Evolutionary conservation across 148 eudicot species (phyloP).

Genomic region (Vaccinium corymbosum): DNA sequence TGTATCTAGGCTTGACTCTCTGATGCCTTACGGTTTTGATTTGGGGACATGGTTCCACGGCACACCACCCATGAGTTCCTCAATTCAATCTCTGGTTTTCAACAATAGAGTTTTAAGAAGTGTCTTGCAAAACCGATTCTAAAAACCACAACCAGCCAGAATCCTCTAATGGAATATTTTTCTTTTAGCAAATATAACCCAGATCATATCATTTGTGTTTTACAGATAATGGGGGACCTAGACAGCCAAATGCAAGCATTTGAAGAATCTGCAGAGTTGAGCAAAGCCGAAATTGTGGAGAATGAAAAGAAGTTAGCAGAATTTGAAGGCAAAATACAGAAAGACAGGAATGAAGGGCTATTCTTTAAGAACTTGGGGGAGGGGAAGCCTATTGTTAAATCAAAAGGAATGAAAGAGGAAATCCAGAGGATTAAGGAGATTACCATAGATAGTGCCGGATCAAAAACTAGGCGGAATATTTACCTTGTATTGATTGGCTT

Average conservation of each 20-base stretch:
- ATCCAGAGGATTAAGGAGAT: conserved; percentile 42
- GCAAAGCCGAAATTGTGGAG: conserved; percentile 53
- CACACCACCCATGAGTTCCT: background rate
- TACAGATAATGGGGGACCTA: conserved; percentile 80
- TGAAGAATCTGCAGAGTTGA: conserved; percentile 63
- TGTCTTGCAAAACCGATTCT: background rate
- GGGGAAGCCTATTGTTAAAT: conserved; percentile 41
- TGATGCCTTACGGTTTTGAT: background rate
- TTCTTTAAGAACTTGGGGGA: conserved; percentile 66
- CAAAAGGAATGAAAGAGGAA: conserved; percentile 50
- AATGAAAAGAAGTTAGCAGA: conserved; percentile 59
- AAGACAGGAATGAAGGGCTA: conserved; percentile 66
- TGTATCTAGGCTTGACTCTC: background rate
- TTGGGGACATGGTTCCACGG: background rate
- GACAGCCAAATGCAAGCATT: conserved; percentile 73
- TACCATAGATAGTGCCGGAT: conserved; percentile 45
- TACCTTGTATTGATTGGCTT: conserved; percentile 63
- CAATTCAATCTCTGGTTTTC: background rate
- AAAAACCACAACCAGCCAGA: background rate
- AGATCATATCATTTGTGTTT: conserved; percentile 14
- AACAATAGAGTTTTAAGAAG: background rate
- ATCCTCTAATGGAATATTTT: background rate
- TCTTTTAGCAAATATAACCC: background rate
- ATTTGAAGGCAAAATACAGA: conserved; percentile 53
- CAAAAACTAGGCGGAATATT: conserved; percentile 53